Evolutionary conservation across 2,329 filamentous ascomycete genomes (phyloP), one percentile per base, ranked within the genome.

Genomic region (Apiospora kogelbergensis): DNA sequence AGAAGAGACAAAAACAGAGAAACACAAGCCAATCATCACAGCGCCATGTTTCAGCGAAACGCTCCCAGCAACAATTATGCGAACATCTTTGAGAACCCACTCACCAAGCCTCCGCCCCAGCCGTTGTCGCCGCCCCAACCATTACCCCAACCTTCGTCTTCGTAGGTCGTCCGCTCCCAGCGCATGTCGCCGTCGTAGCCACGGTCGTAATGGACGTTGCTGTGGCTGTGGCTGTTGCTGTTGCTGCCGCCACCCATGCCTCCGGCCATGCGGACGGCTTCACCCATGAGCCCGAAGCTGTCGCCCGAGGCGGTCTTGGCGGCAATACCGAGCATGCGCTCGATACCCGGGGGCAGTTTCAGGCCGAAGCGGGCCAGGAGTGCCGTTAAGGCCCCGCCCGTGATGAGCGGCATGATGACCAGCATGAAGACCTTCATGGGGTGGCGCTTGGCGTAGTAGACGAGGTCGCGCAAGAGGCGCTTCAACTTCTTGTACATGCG

Each of bases 401-500:
- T 94, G 75, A 98, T 84, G 69, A 98, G 86, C 11, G 95, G 95
- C 87, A 98, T 89, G 75, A 98, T 87, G 71, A 97, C 91, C 71
- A 94, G 88, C 84, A 93, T 85, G 83, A 98, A 93, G 64, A 97
- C 93, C 82, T 97, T 97, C 77, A 94, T 82, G 0, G 95, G 95
- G 82, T 98, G 91, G 45, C 89, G 87, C 78, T 93, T 91, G 75
- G 93, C 92, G 82, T 95, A 97, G 78, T 91, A 88, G 78, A 91
- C 85, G 10, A 98, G 89, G 78, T 97, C 91, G 76, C 92, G 91
- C 69, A 97, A 83, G 71, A 97, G 88, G 57, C 91, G 90, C 77
- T 91, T 91, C 70, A 98, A 88, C 76, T 93, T 91, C 80, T 89
- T 88, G 79, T 93, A 86, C 63, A 94, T 85, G 73, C 91, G 90